phyloP scores from a whole-genome alignment of 2,329 filamentous ascomycete genomes.

The Cytospora mali region DNA sequence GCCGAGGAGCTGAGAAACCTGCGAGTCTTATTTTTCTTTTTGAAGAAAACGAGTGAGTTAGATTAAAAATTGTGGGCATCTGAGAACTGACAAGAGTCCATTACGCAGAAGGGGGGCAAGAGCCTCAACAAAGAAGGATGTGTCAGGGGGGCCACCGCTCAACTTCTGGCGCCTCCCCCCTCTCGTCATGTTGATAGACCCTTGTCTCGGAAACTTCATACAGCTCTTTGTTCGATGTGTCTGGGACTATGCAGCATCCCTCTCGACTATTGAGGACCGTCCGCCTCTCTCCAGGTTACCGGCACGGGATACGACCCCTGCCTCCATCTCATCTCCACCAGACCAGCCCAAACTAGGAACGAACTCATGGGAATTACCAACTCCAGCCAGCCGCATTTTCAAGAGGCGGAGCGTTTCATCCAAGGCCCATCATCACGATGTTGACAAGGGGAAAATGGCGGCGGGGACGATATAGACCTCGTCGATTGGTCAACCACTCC shows the following conservation, averaged over 20 bases:
- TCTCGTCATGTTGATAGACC: background rate
- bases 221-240: constrained; percentile 13
- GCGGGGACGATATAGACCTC: no score
- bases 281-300: background rate
- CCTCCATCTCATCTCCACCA: background rate
- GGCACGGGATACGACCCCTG: background rate
- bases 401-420: background rate
- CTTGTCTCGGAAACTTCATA: background rate
- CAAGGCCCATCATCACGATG: no score
- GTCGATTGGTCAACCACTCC: no score
- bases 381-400: background rate
- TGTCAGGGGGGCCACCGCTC: background rate
- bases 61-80: background rate
- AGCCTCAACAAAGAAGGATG: background rate
- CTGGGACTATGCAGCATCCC: background rate
- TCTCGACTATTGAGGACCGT: background rate
- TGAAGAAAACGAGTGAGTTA: background rate
- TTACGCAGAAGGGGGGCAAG: background rate
- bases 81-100: constrained; percentile 14
- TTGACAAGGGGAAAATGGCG: no score
- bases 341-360: background rate
- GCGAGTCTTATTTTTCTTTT: no score
- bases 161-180: no score
- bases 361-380: background rate
- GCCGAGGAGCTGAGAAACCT: background rate